Base-by-base conservation (phyloP, 1,284 basidiomycete genomes). In the Neolentinus lepideus region DNA sequence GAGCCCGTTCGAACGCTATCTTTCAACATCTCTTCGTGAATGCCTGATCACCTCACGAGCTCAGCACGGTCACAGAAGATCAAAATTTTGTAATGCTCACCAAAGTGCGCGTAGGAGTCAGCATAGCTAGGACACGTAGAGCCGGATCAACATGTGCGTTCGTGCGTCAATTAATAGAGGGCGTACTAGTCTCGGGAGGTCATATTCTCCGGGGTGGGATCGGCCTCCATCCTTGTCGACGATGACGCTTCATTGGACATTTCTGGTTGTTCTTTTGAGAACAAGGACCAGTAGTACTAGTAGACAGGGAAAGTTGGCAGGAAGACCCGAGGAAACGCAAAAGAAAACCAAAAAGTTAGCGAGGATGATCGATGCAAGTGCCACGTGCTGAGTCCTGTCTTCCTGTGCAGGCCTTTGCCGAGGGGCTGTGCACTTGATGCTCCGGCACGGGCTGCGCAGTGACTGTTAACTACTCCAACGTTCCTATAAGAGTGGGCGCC, bases 21-120 rank as follows among this genome's bases (percentile, higher is more conserved):
- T 76, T 99, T 99, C 70, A 99, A 77, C 97, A 99, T 99, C 76
- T 99, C 97, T 75, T 97, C 95, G 72, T 98, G 94, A 65, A 98
- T 98, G 60, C 92, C 92, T 92, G 62, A 45, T 52, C 50, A 10
- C 47, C n/a, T n/a, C n/a, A n/a, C n/a, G n/a, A n/a, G n/a, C n/a
- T n/a, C n/a, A n/a, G n/a, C n/a, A n/a, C 36, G 22, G 24, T 38
- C 35, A 52, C 57, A 11, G n/a, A 48, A 22, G 24, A 48, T n/a
- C 14, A 22, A 22, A 22, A 48, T 10, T 33, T 4, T 47, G 1
- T 56, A 55, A 50, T 27, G 68, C 83, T 60, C 67, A 91, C 90
- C 94, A 63, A 96, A 96, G 75, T 97, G 94, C 48, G 94, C 94
- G 70, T 97, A 97, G 55, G 93, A 96, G 69, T 89, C 88, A 54